Evolutionary conservation across 768 basidiomycete species (phyloP), one percentile per base, ranked within the genome.

Genomic region (Kwoniella sp.): DNA sequence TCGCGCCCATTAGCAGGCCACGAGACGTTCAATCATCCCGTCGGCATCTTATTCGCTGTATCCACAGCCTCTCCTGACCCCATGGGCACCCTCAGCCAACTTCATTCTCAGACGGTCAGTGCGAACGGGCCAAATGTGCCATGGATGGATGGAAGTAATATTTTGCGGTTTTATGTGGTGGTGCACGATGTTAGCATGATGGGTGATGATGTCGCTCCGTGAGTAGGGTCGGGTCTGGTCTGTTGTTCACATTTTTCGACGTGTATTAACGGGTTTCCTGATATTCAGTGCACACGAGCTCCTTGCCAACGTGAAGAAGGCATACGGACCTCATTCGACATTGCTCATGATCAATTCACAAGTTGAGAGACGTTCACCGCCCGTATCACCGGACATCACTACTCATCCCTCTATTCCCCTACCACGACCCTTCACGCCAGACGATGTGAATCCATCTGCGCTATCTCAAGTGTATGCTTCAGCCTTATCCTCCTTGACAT

Each of bases 11-110:
- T 77, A 6, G 65, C 72, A 12, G 47, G 63, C 15, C 74, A 78
- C 53, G 77, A 78, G 55, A 80, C 79, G 7, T 77, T 80, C 69
- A 75, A 78, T 60, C 75, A 80, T 58, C 76, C 79, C 9, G 74
- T 78, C 19, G 77, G 72, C 24, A 55, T 77, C 13, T 48, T 81
- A 2, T 66, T 78, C 26, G 79, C 78, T 6, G 69, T 77, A 19
- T 77, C 77, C 1, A 73, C 80, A 9, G 61, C 70, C 1, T 70
- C 68, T 3, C 55, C 70, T 8, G 78, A 80, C 17, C 79, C 80
- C 0, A 29, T 81, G 1, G 68, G 59, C 19, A 66, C 70, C 1
- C 63, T 81, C 15, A 67, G 63, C n/a, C 52, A 60, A 24, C 69
- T 81, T 13, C 65, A 73, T 29, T 54, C 52, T 9, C 65, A 68